Conservation (phyloP, 1,284 basidiomycete genomes). For the Ganoderma boninense region DNA sequence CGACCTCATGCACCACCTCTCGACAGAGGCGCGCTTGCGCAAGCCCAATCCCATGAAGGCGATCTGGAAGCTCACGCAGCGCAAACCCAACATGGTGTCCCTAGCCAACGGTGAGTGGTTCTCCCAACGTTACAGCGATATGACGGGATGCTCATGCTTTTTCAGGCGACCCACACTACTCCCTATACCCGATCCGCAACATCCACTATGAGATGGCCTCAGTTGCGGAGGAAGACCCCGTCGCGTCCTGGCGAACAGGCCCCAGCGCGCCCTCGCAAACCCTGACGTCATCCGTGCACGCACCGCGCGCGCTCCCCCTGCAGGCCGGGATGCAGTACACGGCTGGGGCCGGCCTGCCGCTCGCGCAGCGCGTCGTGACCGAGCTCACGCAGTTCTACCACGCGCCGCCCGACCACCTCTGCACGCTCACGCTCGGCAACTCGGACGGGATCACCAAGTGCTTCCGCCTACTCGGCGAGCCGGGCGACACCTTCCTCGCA, state of each 20-base stretch:
- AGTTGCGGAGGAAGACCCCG: constrained; percentile 43
- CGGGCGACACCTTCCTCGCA: constrained; percentile 52
- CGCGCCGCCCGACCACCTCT: constrained; percentile 44
- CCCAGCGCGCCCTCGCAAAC: constrained; percentile 41
- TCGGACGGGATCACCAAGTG: constrained; percentile 53
- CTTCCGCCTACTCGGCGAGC: constrained; percentile 51
- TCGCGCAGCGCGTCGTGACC: constrained; percentile 44
- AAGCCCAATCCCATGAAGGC: constrained; percentile 53
- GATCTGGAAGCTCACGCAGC: constrained; percentile 46
- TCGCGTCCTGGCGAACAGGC: constrained; percentile 43
- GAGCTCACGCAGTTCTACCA: constrained; percentile 49
- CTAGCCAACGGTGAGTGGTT: constrained; percentile 50
- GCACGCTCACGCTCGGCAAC: constrained; percentile 51
- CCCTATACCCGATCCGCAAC: constrained; percentile 51
- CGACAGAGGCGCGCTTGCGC: constrained; percentile 44
- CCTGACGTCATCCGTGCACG: constrained; percentile 45
- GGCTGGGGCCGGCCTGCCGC: constrained; percentile 47
- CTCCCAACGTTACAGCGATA: neutral
- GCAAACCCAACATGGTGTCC: constrained; percentile 47
- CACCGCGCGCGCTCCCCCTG: constrained; percentile 46
- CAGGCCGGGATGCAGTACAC: constrained; percentile 50
- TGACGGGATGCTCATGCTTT: constrained; percentile 8
- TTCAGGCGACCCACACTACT: constrained; percentile 51
- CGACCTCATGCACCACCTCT: constrained; percentile 49
- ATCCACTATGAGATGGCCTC: constrained; percentile 51